phyloP scores from a whole-genome alignment of 1,284 basidiomycete genomes.

The Naganishia liquefaciens region DNA sequence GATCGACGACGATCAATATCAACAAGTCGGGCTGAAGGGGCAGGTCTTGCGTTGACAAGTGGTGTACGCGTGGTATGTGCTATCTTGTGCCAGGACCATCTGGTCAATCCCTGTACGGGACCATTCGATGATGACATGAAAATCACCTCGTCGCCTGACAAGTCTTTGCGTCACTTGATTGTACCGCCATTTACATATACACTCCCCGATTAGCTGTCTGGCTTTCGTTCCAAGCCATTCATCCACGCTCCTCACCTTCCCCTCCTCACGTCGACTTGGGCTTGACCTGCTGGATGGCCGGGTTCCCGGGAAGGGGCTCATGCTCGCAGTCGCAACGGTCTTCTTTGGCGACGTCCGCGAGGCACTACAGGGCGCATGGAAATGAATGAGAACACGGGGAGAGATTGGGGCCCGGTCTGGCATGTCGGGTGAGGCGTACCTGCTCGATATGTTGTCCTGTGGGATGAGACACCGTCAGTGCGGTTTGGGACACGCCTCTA shows the following conservation, averaged over 20 bases:
- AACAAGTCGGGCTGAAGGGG: conserved; percentile 10
- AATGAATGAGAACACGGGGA: conserved; percentile 15
- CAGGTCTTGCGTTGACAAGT: background rate
- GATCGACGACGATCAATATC: conserved; percentile 22
- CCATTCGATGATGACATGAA: background rate
- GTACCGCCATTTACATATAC: background rate
- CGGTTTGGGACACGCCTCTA: too few relatives aligned
- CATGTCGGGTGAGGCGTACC: conserved; percentile 36
- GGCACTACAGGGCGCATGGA: background rate
- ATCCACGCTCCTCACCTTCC: background rate
- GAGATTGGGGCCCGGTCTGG: background rate
- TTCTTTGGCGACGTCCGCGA: conserved; percentile 41
- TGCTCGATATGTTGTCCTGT: conserved; percentile 50
- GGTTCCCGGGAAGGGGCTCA: conserved; percentile 43
- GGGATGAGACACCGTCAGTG: background rate
- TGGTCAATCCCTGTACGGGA: background rate
- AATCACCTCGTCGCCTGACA: background rate
- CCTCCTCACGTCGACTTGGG: conserved; percentile 1
- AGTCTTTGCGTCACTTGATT: background rate
- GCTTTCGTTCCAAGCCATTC: background rate
- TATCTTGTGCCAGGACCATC: background rate
- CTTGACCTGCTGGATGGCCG: conserved; percentile 45
- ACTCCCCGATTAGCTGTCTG: background rate
- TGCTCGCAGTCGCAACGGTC: conserved; percentile 49
- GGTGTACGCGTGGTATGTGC: background rate